Evolutionary conservation across 441 rosid species (phyloP), one percentile per base, ranked within the genome.

Genomic region (Erodium moschatum): DNA sequence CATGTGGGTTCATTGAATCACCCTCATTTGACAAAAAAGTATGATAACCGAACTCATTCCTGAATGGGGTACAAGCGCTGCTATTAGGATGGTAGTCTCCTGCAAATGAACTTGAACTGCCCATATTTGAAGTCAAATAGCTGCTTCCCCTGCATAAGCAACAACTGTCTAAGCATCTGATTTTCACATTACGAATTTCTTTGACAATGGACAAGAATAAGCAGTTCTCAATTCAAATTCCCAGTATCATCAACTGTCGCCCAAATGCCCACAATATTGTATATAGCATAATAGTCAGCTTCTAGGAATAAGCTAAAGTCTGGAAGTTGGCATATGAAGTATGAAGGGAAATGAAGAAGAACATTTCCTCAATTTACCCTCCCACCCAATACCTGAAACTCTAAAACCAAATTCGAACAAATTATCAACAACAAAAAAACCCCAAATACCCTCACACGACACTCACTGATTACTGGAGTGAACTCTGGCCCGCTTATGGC

Each of bases 401-500:
- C 31, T 4, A 29, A 29, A 29, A 71, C 61, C 42, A 16, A 0
- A 29, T 29, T 52, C 8, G 64, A 20, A 18, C 29, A 44, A 72
- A 70, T 48, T 20, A 11, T 63, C 50, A 19, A 48, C n/a, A 29
- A 29, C 2, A 29, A 1, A 46, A 35, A 62, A 9, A 12, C 33
- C 69, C 20, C 19, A 71, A 5, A 20, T 20, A 44, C n/a, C 70
- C 15, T n/a, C 67, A 33, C 54, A 24, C n/a, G 64, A 35, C 50
- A 77, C 97, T 93, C 77, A 93, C 97, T 70, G 69, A 68, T 76
- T 71, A 66, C 67, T 79, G 48, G 84, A 65, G 71, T 82, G 75
- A 63, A 93, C 87, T 85, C 76, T 93, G 15, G 94, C 96, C 67
- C 98, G 89, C 75, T 93, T 93, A 79, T 87, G 84, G 21, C 86